Evolutionary conservation across 1,284 basidiomycete genomes (phyloP).

Genomic region (Kwoniella shivajii): DNA sequence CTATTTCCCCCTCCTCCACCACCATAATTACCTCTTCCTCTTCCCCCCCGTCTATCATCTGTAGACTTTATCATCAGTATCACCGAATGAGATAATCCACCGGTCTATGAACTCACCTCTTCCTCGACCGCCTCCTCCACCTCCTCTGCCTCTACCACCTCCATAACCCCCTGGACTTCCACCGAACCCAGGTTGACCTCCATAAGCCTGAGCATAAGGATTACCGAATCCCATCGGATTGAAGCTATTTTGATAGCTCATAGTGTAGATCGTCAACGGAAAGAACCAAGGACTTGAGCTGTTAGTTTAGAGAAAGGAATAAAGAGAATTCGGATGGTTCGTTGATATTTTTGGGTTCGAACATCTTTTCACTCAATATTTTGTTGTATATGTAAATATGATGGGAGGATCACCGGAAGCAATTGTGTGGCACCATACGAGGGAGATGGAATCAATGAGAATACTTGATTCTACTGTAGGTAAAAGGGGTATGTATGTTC

Average conservation of each 20-base stretch:
- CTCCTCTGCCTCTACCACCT: constrained; percentile 21
- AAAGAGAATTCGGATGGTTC: too few species aligned
- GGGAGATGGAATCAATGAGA: too few species aligned
- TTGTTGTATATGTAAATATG: too few species aligned
- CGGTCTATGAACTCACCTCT: constrained; percentile 7
- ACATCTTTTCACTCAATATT: too few species aligned
- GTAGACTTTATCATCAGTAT: not conserved
- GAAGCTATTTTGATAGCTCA: constrained; percentile 44
- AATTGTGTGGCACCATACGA: too few species aligned
- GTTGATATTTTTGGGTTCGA: too few species aligned
- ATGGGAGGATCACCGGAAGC: too few species aligned
- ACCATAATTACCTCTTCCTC: constrained; percentile 29
- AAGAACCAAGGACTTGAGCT: too few species aligned
- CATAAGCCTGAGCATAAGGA: constrained; percentile 6
- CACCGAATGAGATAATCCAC: not conserved
- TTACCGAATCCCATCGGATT: constrained; percentile 13
- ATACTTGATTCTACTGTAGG: too few species aligned
- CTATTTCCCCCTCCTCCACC: constrained; percentile 23
- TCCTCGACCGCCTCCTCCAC: constrained; percentile 24
- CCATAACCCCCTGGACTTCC: constrained; percentile 27
- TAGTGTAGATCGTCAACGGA: too few species aligned
- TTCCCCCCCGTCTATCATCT: constrained; percentile 20
- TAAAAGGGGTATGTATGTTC: too few species aligned
- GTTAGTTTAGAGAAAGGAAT: too few species aligned
- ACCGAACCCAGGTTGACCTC: constrained; percentile 16